Conservation (phyloP, 129 eudicot species). For the Solidago caesia region DNA sequence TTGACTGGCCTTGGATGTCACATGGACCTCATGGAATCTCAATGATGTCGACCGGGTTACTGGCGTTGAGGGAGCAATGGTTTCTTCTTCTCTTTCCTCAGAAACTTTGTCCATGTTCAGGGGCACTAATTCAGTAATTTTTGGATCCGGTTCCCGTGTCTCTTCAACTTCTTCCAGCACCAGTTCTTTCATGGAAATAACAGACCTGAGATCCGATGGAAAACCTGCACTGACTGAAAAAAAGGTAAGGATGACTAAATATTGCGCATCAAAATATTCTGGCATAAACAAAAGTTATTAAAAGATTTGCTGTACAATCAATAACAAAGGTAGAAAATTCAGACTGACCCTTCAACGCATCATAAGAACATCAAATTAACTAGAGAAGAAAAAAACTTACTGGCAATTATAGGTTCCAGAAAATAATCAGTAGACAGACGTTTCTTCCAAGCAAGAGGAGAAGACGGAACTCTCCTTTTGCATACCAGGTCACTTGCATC, state of each 20-base stretch:
- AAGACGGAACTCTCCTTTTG: slow-evolving; percentile 42
- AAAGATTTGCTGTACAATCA: not conserved
- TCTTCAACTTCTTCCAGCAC: slow-evolving; percentile 30
- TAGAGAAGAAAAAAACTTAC: slow-evolving; percentile 39
- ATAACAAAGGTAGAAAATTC: not conserved
- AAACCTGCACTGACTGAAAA: slow-evolving; percentile 35
- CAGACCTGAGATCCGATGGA: slow-evolving; percentile 29
- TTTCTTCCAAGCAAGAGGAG: slow-evolving; percentile 36
- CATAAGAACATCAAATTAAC: not conserved
- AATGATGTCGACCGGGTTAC: slow-evolving; percentile 35
- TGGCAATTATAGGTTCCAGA: slow-evolving; percentile 52
- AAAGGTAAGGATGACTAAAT: slow-evolving; percentile 11
- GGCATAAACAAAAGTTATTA: not conserved
- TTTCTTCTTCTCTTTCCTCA: slow-evolving; percentile 32
- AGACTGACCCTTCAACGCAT: not conserved
- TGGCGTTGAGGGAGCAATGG: slow-evolving; percentile 64
- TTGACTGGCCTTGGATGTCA: slow-evolving; percentile 22
- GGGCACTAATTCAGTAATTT: slow-evolving; percentile 21
- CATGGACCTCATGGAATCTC: slow-evolving; percentile 30
- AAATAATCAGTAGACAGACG: slow-evolving; percentile 32
- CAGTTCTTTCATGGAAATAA: slow-evolving; percentile 20
- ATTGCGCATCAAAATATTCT: not conserved
- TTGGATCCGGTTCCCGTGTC: slow-evolving; percentile 19
- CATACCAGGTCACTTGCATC: slow-evolving; percentile 51
- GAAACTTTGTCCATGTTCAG: not conserved